Evolutionary conservation across 2,329 filamentous ascomycete genomes (phyloP).

Genomic region (Ophiostoma angusticollis): DNA sequence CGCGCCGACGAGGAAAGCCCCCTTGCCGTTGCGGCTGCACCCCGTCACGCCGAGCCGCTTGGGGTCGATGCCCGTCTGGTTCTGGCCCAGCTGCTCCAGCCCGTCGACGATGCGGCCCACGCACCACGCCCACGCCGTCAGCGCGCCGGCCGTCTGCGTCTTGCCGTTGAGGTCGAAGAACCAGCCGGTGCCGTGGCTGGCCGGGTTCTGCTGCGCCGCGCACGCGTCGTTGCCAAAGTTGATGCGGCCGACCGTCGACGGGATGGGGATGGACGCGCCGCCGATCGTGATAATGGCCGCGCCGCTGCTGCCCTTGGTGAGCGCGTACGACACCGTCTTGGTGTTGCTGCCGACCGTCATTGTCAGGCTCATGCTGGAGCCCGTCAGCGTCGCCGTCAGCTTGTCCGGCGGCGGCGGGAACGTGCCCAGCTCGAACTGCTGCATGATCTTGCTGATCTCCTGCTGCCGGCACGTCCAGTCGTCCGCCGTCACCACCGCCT

Average conservation of each 20-base stretch:
- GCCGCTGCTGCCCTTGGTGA: conserved; percentile 28
- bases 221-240: conserved; percentile 47
- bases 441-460: conserved; percentile 35
- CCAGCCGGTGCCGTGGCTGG: conserved; percentile 40
- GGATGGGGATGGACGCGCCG: conserved; percentile 42
- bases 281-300: conserved; percentile 42
- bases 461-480: conserved; percentile 35
- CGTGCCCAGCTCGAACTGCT: conserved; percentile 38
- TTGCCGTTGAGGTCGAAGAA: conserved; percentile 49
- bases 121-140: conserved; percentile 52
- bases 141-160: conserved; percentile 40
- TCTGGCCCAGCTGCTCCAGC: conserved; percentile 35
- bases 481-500: conserved; percentile 30
- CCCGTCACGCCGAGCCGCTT: conserved; percentile 43
- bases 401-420: conserved; percentile 33
- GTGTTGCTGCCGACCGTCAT: conserved; percentile 31
- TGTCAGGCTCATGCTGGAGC: conserved; percentile 30
- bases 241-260: conserved; percentile 41
- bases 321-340: conserved; percentile 30
- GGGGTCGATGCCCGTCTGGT: conserved; percentile 33
- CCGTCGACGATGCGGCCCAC: conserved; percentile 47
- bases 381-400: conserved; percentile 31
- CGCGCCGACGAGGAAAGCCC: conserved; percentile 47
- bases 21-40: conserved; percentile 53
- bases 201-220: conserved; percentile 32